These are phyloP conservation scores for Trametes cinnabarina DNA, from an alignment of 768 basidiomycete genomes.

Conservation along the genomic window DNA sequence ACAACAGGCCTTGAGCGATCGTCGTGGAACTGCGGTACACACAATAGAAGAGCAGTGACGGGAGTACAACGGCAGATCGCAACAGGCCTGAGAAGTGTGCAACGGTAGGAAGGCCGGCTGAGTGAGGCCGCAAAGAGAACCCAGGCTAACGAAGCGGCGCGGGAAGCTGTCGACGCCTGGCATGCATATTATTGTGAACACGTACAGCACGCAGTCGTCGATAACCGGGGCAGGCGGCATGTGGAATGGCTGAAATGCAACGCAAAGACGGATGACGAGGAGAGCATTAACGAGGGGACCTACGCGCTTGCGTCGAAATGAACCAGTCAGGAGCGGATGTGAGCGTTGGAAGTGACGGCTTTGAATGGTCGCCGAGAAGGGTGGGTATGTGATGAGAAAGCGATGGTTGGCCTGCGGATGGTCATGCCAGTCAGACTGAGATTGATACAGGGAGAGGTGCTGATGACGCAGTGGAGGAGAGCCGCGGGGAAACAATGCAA, in stretches of 20 bases:
- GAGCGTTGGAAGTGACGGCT: background rate
- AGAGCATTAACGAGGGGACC: background rate
- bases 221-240: background rate
- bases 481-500: slow-evolving; percentile 5
- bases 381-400: background rate
- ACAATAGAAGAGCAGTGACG: background rate
- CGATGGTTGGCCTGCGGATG: slow-evolving; percentile 10
- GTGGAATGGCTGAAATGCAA: slow-evolving; percentile 1
- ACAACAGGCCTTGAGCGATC: background rate
- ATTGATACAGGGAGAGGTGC: slow-evolving; percentile 5
- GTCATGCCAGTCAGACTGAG: background rate
- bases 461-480: background rate
- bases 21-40: background rate
- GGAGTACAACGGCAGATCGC: background rate
- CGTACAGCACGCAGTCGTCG: background rate
- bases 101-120: background rate
- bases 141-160: background rate
- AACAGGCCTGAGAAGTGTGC: background rate
- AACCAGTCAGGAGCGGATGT: background rate
- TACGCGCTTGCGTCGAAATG: background rate
- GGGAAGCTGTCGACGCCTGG: background rate
- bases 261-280: slow-evolving; percentile 1
- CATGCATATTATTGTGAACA: background rate
- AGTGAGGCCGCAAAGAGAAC: background rate
- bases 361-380: background rate